phyloP scores from a whole-genome alignment of 495 filamentous ascomycete species.

The Xylaria nigripes region DNA sequence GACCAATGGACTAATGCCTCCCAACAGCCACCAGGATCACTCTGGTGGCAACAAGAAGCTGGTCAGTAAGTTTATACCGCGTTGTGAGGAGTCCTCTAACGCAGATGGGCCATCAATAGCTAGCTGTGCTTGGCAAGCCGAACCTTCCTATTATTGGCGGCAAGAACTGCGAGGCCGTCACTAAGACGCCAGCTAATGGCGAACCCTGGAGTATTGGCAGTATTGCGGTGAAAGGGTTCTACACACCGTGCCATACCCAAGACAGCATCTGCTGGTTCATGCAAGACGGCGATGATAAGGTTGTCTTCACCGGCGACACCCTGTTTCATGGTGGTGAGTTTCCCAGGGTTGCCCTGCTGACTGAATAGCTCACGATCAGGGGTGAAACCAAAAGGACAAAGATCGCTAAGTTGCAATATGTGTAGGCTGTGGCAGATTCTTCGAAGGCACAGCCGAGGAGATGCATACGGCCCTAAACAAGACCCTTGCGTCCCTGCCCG shows the following conservation, averaged over 20 bases:
- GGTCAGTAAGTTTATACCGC: conserved; percentile 35
- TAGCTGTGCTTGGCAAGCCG: conserved; percentile 51
- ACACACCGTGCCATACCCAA: conserved; percentile 97
- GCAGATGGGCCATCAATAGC: conserved; percentile 39
- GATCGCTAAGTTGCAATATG: conserved; percentile 1
- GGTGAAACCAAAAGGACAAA: neutral
- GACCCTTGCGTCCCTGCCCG: conserved; percentile 68
- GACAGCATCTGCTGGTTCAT: conserved; percentile 90
- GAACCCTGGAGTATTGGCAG: conserved; percentile 77
- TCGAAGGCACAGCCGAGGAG: conserved; percentile 82
- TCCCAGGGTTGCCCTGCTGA: neutral
- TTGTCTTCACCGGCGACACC: conserved; percentile 92
- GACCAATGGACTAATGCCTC: conserved; percentile 1
- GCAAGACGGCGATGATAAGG: conserved; percentile 72
- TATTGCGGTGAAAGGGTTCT: conserved; percentile 78
- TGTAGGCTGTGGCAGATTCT: conserved; percentile 93
- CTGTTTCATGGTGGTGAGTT: conserved; percentile 79
- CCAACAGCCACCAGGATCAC: conserved; percentile 80
- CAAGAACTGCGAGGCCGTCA: conserved; percentile 74
- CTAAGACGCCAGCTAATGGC: conserved; percentile 61
- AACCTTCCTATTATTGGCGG: conserved; percentile 74
- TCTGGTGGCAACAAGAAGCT: conserved; percentile 83
- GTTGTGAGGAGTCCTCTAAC: conserved; percentile 7
- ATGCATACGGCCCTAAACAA: conserved; percentile 91
- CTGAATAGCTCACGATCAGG: neutral